A percentile compares a stretch with the other conserved stretches of the same genome.
Conservation (phyloP, 2,329 filamentous ascomycete genomes). For the Arachnomyces sp. region DNA sequence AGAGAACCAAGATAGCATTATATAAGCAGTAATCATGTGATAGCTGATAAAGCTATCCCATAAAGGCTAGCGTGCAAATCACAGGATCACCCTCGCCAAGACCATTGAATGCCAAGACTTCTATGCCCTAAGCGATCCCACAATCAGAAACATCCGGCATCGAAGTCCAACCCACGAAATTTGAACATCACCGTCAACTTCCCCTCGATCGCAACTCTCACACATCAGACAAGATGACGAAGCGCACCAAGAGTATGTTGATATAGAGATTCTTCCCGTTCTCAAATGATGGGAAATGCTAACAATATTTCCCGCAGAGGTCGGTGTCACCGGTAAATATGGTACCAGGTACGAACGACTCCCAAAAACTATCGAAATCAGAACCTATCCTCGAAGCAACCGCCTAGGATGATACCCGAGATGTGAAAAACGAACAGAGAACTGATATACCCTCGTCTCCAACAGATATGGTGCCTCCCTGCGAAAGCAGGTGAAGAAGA, state of each 20-base stretch:
- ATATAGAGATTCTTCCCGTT: conserved; percentile 6
- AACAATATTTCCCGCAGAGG: conserved; percentile 47
- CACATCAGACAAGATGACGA: conserved; percentile 66
- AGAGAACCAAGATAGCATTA: too few relatives aligned
- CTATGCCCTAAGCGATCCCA: conserved; percentile 15
- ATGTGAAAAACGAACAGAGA: neutral
- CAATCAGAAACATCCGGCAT: conserved; percentile 13
- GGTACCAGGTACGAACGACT: conserved; percentile 70
- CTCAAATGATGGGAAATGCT: conserved; percentile 15
- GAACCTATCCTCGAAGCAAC: conserved; percentile 5
- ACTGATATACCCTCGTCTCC: conserved; percentile 6
- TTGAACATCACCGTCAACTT: conserved; percentile 13
- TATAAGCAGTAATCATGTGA: too few relatives aligned
- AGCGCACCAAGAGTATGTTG: conserved; percentile 72
- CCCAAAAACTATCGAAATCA: conserved; percentile 12
- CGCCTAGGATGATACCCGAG: conserved; percentile 10
- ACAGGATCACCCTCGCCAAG: conserved; percentile 6
- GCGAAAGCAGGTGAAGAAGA: conserved; percentile 99
- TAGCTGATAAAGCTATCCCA: too few relatives aligned
- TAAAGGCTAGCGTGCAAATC: neutral
- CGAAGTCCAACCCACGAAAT: too few relatives aligned
- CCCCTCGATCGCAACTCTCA: conserved; percentile 30
- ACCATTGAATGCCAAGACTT: conserved; percentile 8
- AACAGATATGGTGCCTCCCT: conserved; percentile 94
- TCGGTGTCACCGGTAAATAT: conserved; percentile 98